Percentiles rank a stretch among this genome's conserved stretches.
Conservation (phyloP, 805 yeast species). For the Hanseniaspora vineae region DNA sequence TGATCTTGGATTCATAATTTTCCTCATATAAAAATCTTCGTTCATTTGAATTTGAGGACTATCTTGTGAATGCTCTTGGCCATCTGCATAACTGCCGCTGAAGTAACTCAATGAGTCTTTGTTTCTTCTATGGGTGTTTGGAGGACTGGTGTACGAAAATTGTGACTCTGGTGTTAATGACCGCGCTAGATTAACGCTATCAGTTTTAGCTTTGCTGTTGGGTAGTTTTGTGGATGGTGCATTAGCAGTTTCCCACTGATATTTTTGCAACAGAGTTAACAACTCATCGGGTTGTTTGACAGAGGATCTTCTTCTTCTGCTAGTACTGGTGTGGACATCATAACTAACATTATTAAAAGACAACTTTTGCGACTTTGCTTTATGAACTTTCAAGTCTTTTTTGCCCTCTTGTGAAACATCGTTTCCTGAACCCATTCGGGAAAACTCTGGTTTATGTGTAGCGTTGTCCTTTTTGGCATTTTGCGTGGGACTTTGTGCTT, state of each 20-base stretch:
- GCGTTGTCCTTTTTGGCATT: too few relatives aligned
- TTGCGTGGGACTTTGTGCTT: too few relatives aligned
- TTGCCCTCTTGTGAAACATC: not conserved
- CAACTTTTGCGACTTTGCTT: not conserved
- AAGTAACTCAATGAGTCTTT: not conserved
- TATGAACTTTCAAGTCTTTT: not conserved
- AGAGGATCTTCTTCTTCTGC: not conserved
- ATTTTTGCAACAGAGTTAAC: not conserved
- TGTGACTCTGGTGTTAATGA: too few relatives aligned
- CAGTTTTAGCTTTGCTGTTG: too few relatives aligned
- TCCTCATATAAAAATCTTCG: slow-evolving; percentile 12
- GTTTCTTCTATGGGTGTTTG: too few relatives aligned
- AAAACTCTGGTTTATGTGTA: too few relatives aligned
- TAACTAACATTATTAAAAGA: not conserved
- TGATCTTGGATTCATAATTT: slow-evolving; percentile 23
- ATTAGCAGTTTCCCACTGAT: not conserved
- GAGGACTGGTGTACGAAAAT: too few relatives aligned
- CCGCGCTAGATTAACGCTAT: too few relatives aligned
- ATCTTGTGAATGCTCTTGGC: not conserved
- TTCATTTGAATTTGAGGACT: not conserved
- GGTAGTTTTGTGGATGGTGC: too few relatives aligned
- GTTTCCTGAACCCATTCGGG: too few relatives aligned
- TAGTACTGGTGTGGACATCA: not conserved
- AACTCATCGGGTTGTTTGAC: not conserved
- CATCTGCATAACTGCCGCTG: not conserved